These are phyloP conservation scores for Trypanosoma brucei DNA, from an alignment of 208 protist genomes.

Conservation along the genomic window DNA sequence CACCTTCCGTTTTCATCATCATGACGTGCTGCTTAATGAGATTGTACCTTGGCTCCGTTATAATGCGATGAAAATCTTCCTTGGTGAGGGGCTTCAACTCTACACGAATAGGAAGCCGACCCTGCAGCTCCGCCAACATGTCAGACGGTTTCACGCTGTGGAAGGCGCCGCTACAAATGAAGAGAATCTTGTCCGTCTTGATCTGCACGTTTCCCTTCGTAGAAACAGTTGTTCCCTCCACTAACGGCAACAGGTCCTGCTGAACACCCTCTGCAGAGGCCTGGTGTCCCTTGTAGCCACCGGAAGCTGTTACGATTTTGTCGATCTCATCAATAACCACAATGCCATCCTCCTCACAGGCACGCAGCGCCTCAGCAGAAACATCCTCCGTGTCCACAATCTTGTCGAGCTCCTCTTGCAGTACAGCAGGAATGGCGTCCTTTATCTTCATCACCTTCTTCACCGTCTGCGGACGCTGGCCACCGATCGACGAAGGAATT, in stretches of 20 bases:
- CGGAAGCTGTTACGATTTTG: constrained; percentile 94
- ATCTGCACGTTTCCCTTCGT: constrained; percentile 96
- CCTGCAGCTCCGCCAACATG: constrained; percentile 95
- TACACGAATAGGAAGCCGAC: constrained; percentile 97
- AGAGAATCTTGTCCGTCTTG: constrained; percentile 98
- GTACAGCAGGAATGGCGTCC: constrained; percentile 86
- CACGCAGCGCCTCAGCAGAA: constrained; percentile 89
- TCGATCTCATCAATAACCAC: constrained; percentile 99
- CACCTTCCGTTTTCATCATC: constrained; percentile 95
- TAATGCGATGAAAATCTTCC: constrained; percentile 95
- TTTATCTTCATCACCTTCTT: constrained; percentile 94
- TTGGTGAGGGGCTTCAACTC: constrained; percentile 96
- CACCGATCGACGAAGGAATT: constrained; percentile 75
- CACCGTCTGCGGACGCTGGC: constrained; percentile 67
- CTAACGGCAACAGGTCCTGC: constrained; percentile 96
- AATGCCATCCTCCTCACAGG: constrained; percentile 97
- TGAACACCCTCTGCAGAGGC: constrained; percentile 96
- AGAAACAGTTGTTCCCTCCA: constrained; percentile 96
- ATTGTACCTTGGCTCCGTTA: constrained; percentile 98
- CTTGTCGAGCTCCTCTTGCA: constrained; percentile 93
- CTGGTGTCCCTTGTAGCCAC: constrained; percentile 89
- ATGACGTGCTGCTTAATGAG: constrained; percentile 93
- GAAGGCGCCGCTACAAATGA: constrained; percentile 97
- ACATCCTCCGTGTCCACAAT: constrained; percentile 92
- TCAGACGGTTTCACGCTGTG: constrained; percentile 93